phyloP scores from a whole-genome alignment of 495 filamentous ascomycete genomes.

The Penicillium canariense region DNA sequence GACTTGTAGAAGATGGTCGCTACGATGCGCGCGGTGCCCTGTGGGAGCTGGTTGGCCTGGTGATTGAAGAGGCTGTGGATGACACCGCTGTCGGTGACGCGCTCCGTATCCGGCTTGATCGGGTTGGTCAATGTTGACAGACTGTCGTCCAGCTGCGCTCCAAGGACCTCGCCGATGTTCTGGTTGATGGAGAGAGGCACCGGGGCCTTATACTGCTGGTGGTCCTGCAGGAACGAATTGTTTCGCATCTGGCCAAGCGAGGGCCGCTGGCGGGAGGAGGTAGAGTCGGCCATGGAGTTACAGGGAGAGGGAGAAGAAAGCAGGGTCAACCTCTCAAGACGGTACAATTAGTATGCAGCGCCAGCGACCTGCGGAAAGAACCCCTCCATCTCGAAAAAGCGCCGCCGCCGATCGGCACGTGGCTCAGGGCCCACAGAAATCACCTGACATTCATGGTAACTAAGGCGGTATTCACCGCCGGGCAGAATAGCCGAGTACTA shows the following conservation, averaged over 20 bases:
- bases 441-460: no score
- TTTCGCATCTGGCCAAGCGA: slow-evolving; percentile 55
- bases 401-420: slow-evolving; percentile 19
- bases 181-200: slow-evolving; percentile 33
- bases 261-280: slow-evolving; percentile 38
- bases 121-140: slow-evolving; percentile 38
- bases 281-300: slow-evolving; percentile 30
- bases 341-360: no score
- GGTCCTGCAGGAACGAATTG: slow-evolving; percentile 67
- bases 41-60: slow-evolving; percentile 35
- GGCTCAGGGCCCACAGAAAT: neutral
- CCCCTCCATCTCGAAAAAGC: slow-evolving; percentile 9
- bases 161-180: slow-evolving; percentile 45
- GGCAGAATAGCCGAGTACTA: neutral
- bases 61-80: slow-evolving; percentile 46
- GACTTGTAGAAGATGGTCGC: slow-evolving; percentile 51
- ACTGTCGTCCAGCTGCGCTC: slow-evolving; percentile 21
- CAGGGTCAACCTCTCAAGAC: no score
- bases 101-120: slow-evolving; percentile 44
- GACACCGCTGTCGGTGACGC: slow-evolving; percentile 44
- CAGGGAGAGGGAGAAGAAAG: neutral
- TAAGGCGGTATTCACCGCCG: neutral
- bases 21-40: slow-evolving; percentile 41
- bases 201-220: slow-evolving; percentile 71
- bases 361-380: neutral